Percentiles rank a stretch among this genome's conserved stretches.
These are phyloP conservation scores for Calycina herbarum DNA, from an alignment of 2,329 filamentous ascomycete genomes.

Conservation along the genomic window DNA sequence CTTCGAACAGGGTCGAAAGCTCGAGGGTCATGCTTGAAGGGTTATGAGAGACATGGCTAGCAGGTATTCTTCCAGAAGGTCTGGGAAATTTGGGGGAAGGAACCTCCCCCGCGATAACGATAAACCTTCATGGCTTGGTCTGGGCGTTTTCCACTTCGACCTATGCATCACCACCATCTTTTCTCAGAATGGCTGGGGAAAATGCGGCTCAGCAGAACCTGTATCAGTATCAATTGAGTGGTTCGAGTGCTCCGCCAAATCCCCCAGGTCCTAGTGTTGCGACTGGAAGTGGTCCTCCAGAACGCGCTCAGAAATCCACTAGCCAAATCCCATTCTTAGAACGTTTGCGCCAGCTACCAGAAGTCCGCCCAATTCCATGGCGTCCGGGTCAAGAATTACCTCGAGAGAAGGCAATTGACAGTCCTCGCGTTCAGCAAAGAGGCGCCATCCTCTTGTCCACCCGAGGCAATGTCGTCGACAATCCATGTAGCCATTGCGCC, in stretches of 20 bases:
- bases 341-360: constrained; percentile 22
- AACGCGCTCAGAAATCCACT: constrained; percentile 14
- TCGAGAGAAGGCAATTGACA: constrained; percentile 28
- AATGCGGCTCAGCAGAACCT: constrained; percentile 10
- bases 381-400: constrained; percentile 29
- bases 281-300: neutral
- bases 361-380: constrained; percentile 32
- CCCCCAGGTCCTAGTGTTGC: constrained; percentile 5
- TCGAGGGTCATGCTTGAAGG: neutral
- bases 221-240: constrained; percentile 11
- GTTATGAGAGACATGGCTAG: neutral
- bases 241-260: constrained; percentile 5
- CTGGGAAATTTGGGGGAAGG: constrained; percentile 6
- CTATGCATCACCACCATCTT: constrained; percentile 4
- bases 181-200: constrained; percentile 12
- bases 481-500: constrained; percentile 29
- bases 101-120: constrained; percentile 10
- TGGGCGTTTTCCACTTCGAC: neutral
- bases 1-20: too few relatives aligned
- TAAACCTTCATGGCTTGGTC: constrained; percentile 9
- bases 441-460: constrained; percentile 29
- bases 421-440: constrained; percentile 29
- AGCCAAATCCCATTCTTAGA: constrained; percentile 23
- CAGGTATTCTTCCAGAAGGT: neutral
- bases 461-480: constrained; percentile 22